Evolutionary conservation across 2,329 filamentous ascomycete genomes (phyloP), one percentile per base, ranked within the genome.

Genomic region (Piedraia hortae): DNA sequence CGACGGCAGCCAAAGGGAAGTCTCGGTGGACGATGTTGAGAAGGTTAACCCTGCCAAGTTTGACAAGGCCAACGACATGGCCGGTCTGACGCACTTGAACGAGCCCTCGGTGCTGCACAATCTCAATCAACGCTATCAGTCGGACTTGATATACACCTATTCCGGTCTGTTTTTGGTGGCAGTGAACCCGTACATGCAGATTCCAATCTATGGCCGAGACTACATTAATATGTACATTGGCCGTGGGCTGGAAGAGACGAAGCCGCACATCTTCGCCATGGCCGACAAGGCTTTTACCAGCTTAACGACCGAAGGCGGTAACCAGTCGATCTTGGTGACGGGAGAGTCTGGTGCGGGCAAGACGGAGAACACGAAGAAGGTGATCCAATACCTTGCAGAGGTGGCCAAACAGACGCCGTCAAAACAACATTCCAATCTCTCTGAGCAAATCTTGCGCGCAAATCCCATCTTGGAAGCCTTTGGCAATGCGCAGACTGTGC

Each of bases 31-130:
- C 36, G 71, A 66, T 36, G 78, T 91, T 34, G 88, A 97, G 56
- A 93, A 91, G 49, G 88, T 97, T 53, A 97, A 97, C 48, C 85
- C 85, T 20, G 82, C 82, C 39, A 97, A 97, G 45, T 97, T 97
- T 50, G 85, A 97, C 59, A 97, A 91, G 49, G 82, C 82, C 31
- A 78, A 88, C 50, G 88, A 97, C 46, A 97, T 97, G 85, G 85
- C 88, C 12, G 85, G 97, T 45, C 59, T 97, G 39, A 97, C 85
- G 4, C 85, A 97, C 46, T 54, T 97, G 31, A 97, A 97, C 47
- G 85, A 97, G 50, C 74, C 82, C 11, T 93, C 85, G 0, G 85
- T 97, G 22, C 80, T 97, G 22, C 80, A 97, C 50, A 97, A 97
- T 42, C 59, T 97, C 26, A 72, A 89, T 34, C 82, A 75, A 56